phyloP scores from a whole-genome alignment of 2,329 filamentous ascomycete species.

The Tolypocladium amazonense region DNA sequence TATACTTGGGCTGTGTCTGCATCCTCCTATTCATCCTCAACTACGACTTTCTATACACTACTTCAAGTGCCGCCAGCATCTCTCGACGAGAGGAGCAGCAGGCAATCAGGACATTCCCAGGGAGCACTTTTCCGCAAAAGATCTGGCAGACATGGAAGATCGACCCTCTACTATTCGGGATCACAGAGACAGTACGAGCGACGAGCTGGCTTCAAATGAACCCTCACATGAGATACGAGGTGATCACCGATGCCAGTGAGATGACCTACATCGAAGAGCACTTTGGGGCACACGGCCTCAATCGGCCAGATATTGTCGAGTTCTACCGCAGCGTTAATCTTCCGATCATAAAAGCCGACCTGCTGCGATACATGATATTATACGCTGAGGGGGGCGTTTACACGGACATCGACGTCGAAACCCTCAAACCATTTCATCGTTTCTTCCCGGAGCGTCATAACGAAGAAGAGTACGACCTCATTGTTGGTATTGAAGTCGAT shows the following conservation, averaged over 20 bases:
- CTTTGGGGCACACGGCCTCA: constrained; percentile 53
- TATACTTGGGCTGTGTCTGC: constrained; percentile 32
- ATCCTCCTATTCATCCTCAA: constrained; percentile 36
- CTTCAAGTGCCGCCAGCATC: neutral
- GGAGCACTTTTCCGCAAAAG: constrained; percentile 47
- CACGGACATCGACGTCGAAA: constrained; percentile 35
- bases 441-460: constrained; percentile 43
- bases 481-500: constrained; percentile 62
- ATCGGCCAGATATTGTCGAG: constrained; percentile 55
- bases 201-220: constrained; percentile 58
- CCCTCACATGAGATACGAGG: constrained; percentile 55
- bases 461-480: constrained; percentile 56
- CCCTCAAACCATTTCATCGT: constrained; percentile 20
- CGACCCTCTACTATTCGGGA: constrained; percentile 54
- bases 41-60: constrained; percentile 16
- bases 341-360: constrained; percentile 55
- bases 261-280: constrained; percentile 57
- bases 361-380: constrained; percentile 60
- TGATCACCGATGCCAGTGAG: constrained; percentile 59
- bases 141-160: constrained; percentile 74
- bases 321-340: constrained; percentile 50
- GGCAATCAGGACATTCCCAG: constrained; percentile 8
- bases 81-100: constrained; percentile 9
- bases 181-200: constrained; percentile 48
- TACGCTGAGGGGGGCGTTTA: constrained; percentile 71